A percentile compares a stretch with the other conserved stretches of the same genome.
Conservation (phyloP, 1,284 basidiomycete genomes). For the Neotropicomus parvogracilis region DNA sequence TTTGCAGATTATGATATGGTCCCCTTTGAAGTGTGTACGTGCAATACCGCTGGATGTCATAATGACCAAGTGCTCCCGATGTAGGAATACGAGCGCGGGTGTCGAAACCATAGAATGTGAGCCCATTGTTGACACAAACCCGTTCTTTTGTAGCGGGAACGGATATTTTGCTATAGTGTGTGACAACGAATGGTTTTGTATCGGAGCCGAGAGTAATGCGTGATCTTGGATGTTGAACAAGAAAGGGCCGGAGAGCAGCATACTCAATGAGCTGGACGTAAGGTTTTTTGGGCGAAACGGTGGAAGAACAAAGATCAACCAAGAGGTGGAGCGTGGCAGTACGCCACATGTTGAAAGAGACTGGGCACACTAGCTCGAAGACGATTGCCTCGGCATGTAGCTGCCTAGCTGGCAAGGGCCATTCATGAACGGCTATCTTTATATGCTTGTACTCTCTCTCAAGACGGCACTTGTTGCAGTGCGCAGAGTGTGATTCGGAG, state of each 20-base stretch:
- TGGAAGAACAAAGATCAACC: conserved; percentile 28
- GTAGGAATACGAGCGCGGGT: not conserved
- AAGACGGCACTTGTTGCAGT: no score
- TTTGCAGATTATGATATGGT: conserved; percentile 38
- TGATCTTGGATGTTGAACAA: not conserved
- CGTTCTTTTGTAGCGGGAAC: conserved; percentile 26
- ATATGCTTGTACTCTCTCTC: conserved; percentile 14
- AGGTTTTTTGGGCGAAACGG: not conserved
- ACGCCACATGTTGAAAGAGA: not conserved
- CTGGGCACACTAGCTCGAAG: not conserved
- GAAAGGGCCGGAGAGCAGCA: not conserved
- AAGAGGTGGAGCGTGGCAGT: not conserved
- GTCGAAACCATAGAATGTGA: not conserved
- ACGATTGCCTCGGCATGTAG: not conserved
- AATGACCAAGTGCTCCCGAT: not conserved
- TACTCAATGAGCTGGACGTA: conserved; percentile 7
- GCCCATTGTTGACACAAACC: conserved; percentile 20
- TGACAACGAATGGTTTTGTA: conserved; percentile 35
- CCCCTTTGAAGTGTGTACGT: conserved; percentile 11
- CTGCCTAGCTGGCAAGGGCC: not conserved
- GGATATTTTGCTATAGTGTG: conserved; percentile 33
- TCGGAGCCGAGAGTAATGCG: not conserved
- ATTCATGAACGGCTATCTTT: not conserved
- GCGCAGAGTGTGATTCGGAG: no score
- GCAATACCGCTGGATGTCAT: not conserved